Evolutionary conservation across 306 rosid species (phyloP), one percentile per base, ranked within the genome.

Genomic region (Quercus cerris): DNA sequence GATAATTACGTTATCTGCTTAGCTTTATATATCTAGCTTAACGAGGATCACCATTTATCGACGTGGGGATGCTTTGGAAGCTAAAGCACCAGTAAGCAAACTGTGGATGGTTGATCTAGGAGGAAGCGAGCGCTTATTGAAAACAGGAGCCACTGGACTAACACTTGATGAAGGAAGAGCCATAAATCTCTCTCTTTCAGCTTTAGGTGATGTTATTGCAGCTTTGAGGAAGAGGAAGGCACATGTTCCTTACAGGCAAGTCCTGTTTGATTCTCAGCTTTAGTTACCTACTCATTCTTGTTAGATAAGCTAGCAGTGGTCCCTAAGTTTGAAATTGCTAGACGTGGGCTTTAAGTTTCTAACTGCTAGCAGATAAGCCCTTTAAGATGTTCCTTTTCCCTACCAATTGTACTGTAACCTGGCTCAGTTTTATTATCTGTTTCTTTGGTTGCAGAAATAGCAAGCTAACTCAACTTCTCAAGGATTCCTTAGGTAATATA

Each of bases 31-130:
- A 89, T 92, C 94, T 90, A 94, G 99, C 97, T 92, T 94, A 89
- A 92, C 93, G 46, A 92, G 97, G 93, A 90, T 94, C 78, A 84
- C 86, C 89, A 89, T 94, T 67, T 92, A 75, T 83, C 97, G 90
- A 35, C 84, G 81, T 18, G 91, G 89, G 77, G 88, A 89, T 83
- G 91, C 85, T 27, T 46, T 54, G 71, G 85, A 82, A 83, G 88
- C 85, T 75, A 89, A 88, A 82, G 75, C 78, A 1, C 89, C 88
- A 86, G 79, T 88, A 38, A 93, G 97, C 85, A 94, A 89, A 81
- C 83, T 94, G 89, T 93, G 99, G 99, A 90, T 94, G 99, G 90
- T 94, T 77, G 99, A 94, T 88, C 97, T 94, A 38, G 99, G 99
- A 66, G 99, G 99, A 83, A 94, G 97, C 23, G 99, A 94, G 74